Percentiles rank a stretch among this genome's conserved stretches.
Evolutionary conservation across 225 moss, liverwort and hornwort species (phyloP).

Genomic region (Takakia lepidozioides): DNA sequence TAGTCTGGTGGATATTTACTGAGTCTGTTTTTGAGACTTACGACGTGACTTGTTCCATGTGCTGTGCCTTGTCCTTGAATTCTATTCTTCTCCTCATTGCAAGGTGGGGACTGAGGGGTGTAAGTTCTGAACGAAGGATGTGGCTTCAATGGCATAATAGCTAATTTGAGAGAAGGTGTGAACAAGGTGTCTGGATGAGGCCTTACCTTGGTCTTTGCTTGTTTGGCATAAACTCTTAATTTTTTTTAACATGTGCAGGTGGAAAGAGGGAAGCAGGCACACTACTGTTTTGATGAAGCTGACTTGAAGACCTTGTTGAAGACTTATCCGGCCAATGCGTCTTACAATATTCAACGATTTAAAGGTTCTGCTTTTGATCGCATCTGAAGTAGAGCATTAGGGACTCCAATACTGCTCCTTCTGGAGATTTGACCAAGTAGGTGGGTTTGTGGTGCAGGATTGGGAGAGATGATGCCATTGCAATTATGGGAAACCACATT

Average conservation of each 20-base stretch:
- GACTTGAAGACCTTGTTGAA: constrained; percentile 53
- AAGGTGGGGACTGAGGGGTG: background rate
- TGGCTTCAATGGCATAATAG: no score
- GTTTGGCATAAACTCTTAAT: no score
- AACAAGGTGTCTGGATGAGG: no score
- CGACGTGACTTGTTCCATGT: no score
- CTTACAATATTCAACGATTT: constrained; percentile 84
- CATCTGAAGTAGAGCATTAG: no score
- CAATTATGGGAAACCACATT: constrained; percentile 95
- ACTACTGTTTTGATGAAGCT: constrained; percentile 75
- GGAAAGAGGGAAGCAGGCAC: constrained; percentile 79
- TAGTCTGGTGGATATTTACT: no score
- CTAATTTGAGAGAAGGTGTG: no score
- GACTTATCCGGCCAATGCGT: constrained; percentile 61
- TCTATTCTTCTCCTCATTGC: constrained; percentile 5
- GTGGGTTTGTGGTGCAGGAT: constrained; percentile 28
- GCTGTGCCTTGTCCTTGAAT: no score
- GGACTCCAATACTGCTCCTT: no score
- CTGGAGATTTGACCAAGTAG: background rate
- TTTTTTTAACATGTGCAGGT: constrained; percentile 41
- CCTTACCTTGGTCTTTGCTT: no score
- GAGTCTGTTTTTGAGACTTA: no score
- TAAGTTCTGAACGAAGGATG: no score
- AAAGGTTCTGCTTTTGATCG: constrained; percentile 37
- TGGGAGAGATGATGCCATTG: constrained; percentile 98